Evolutionary conservation across 2,329 filamentous ascomycete species (phyloP).

Genomic region (Eutypa lata): DNA sequence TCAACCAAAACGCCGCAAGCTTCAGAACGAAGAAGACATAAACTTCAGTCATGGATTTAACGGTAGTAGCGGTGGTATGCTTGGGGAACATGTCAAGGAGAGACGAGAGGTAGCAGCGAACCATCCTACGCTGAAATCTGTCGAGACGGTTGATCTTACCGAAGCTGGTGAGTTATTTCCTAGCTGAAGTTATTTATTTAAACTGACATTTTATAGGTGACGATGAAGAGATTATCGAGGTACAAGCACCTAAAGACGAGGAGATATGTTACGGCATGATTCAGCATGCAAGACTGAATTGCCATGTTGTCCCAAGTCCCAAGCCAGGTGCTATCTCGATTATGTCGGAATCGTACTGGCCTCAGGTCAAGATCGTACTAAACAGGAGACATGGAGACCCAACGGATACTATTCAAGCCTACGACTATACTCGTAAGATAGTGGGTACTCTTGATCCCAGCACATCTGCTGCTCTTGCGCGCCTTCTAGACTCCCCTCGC

Average conservation of each 20-base stretch:
- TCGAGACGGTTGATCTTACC: slow-evolving; percentile 57
- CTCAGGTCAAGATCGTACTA: slow-evolving; percentile 70
- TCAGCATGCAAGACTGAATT: slow-evolving; percentile 63
- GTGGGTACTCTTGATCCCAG: slow-evolving; percentile 74
- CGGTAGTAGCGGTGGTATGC: slow-evolving; percentile 49
- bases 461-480: slow-evolving; percentile 65
- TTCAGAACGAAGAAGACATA: slow-evolving; percentile 43
- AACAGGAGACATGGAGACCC: slow-evolving; percentile 54
- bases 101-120: slow-evolving; percentile 44
- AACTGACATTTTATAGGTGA: slow-evolving; percentile 30
- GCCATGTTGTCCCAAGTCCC: slow-evolving; percentile 64
- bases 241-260: slow-evolving; percentile 60
- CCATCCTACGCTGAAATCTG: slow-evolving; percentile 17
- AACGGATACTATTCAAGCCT: slow-evolving; percentile 64
- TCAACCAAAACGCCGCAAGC: slow-evolving; percentile 65
- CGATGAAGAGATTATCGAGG: slow-evolving; percentile 57
- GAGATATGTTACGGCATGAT: slow-evolving; percentile 81
- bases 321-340: slow-evolving; percentile 61
- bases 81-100: slow-evolving; percentile 66
- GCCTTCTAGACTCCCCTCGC: slow-evolving; percentile 65
- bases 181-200: slow-evolving; percentile 29
- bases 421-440: slow-evolving; percentile 66
- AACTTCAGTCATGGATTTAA: slow-evolving; percentile 40
- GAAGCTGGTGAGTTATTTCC: slow-evolving; percentile 40
- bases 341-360: slow-evolving; percentile 61